Evolutionary conservation across 805 yeast genomes (phyloP), one percentile per base, ranked within the genome.

Genomic region (Cyberlindnera misumaiensis): DNA sequence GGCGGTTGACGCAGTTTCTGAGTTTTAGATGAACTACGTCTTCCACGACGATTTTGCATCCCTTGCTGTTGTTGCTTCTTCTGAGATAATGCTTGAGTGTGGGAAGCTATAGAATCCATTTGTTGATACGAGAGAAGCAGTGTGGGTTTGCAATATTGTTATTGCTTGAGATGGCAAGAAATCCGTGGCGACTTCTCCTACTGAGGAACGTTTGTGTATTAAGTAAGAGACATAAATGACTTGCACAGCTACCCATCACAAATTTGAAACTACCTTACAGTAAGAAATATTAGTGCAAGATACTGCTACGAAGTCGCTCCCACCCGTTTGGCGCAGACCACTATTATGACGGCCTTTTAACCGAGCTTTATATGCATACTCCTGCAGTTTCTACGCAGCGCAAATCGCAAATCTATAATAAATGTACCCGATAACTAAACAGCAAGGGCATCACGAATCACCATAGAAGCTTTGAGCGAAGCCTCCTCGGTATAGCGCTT

Each of bases 401-500:
- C 24, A 5, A 20, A 20, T 20, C 24, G 24, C 24, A 8, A 20
- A 20, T 20, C 15, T 27, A 27, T 27, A 27, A 27, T 27, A 25
- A 25, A 12, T 25, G n/a, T n/a, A n/a, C n/a, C n/a, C n/a, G 29
- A 5, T 27, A n/a, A 6, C 24, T 15, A 28, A 13, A 5, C 34
- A 11, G 31, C 33, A 29, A 45, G 34, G 4, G 43, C 45, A 14
- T 40, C 32, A 16, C 42, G 39, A 14, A 45, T 77, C n/a, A 63
- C 59, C 46, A 63, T 64, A 5, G 71, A 60, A 5, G 71, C 72
- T 32, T 68, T 68, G 31, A 73, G 63, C 7, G 68, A 62, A 14
- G 60, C 64, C 47, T 73, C 79, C 45, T 73, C 78, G 16, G 59
- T 58, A 61, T 67, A 73, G 33, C 78, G 59, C 50, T 64, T 67